Base-by-base conservation (phyloP, 2,329 filamentous ascomycete species). In the Microsporum canis region DNA sequence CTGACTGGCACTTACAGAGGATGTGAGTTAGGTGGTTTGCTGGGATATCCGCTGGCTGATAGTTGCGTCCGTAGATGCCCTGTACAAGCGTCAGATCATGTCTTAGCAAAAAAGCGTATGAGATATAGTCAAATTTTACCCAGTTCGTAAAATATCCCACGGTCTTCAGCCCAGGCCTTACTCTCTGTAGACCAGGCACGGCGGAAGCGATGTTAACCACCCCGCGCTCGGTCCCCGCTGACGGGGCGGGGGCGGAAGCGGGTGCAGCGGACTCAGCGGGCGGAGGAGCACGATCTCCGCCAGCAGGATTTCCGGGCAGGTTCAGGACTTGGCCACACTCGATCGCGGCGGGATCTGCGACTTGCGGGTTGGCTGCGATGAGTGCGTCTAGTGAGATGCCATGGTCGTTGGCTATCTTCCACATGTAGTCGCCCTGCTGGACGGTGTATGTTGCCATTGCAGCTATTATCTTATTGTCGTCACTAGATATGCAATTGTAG, bases 41-140 rank as follows among this genome's bases (percentile, higher is more conserved):
- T 0, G 89, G 88, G 3, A 97, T 82, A 70, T 95, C 85, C 70
- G 95, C 88, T 0, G 91, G 91, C 23, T 85, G 82, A 71, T 94
- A 88, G 68, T 92, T 88, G 60, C 91, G 85, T 41, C 79, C 89
- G 73, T 96, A 96, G 67, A 95, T 94, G 65, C 88, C 89, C 89
- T 80, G 47, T 31, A 56, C 31, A 14, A 53, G 3, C 47, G 12
- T 56, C 23, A 34, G 57, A 23, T 5, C 12, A n/a, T 8, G 4
- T 55, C n/a, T 29, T 17, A 29, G 3, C 43, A 5, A 23, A 23
- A 23, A 23, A 53, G n/a, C 31, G 23, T 5, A 31, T 0, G 10
- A 23, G 53, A 39, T 14, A 14, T 8, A 29, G 27, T n/a, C 3
- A 41, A 27, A 23, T 34, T 49, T 60, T 51, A 76, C 77, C 77